Percentiles rank a stretch among this genome's conserved stretches.
phyloP scores from a whole-genome alignment of 169 alveolate genomes.

The Perkinsus olseni region DNA sequence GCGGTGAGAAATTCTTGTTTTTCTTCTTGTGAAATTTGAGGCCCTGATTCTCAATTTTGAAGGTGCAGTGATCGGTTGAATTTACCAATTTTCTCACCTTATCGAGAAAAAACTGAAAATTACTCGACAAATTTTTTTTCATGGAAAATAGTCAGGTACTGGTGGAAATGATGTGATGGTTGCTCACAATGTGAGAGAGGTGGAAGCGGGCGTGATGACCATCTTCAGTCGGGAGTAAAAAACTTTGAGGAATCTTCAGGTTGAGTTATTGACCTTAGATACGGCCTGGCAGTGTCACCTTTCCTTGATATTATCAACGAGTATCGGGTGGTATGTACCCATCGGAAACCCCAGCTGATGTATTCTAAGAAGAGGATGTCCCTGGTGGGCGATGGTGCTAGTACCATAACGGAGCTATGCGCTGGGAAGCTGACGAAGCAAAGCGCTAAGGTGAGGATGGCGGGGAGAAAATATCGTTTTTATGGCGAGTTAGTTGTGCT shows the following conservation, averaged over 20 bases:
- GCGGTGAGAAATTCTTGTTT: too few species aligned
- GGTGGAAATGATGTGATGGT: background rate
- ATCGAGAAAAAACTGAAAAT: too few species aligned
- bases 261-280: too few species aligned
- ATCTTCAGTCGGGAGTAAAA: background rate
- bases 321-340: background rate
- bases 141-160: background rate
- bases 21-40: too few species aligned
- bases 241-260: background rate
- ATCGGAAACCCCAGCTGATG: background rate
- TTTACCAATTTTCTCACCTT: background rate
- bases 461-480: too few species aligned
- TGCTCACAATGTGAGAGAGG: background rate
- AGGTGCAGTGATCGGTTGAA: too few species aligned
- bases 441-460: background rate
- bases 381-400: background rate
- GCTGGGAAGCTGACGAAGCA: background rate
- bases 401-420: background rate
- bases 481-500: too few species aligned
- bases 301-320: background rate
- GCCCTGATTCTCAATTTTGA: too few species aligned
- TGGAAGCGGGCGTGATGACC: background rate
- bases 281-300: background rate
- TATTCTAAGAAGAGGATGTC: background rate
- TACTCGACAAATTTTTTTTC: too few species aligned